phyloP scores from a whole-genome alignment of 257 asterid species.

The Leptodermis oblonga region DNA sequence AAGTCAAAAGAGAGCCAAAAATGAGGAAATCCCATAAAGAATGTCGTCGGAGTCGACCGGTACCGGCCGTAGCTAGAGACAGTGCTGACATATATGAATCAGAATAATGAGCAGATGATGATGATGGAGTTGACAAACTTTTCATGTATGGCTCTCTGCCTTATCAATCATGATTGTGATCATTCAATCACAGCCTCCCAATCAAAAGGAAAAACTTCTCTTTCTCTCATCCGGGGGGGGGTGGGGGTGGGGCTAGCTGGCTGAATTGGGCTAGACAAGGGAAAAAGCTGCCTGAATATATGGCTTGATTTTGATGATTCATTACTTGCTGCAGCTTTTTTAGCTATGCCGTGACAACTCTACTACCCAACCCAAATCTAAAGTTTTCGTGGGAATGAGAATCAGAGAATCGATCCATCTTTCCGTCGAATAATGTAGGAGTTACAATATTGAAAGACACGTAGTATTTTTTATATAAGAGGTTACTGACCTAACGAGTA shows the following conservation, averaged over 20 bases:
- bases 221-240: too few relatives aligned
- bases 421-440: too few relatives aligned
- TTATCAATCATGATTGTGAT: slow-evolving; percentile 34
- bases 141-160: too few relatives aligned
- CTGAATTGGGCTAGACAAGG: not conserved
- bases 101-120: not conserved
- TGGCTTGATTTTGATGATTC: slow-evolving; percentile 20
- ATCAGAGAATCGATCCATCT: too few relatives aligned
- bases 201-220: not conserved
- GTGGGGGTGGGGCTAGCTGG: not conserved
- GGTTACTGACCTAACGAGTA: too few relatives aligned
- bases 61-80: too few relatives aligned
- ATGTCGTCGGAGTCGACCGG: not conserved
- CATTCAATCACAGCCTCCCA: slow-evolving; percentile 18
- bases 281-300: not conserved
- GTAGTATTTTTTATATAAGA: too few relatives aligned
- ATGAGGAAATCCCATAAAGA: not conserved
- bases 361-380: too few relatives aligned
- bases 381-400: too few relatives aligned
- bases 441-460: too few relatives aligned
- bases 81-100: not conserved
- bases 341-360: slow-evolving; percentile 26
- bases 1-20: not conserved
- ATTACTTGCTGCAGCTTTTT: slow-evolving; percentile 25
- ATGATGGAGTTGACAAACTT: slow-evolving; percentile 2